Percentiles rank a stretch among this genome's conserved stretches.
Conservation (phyloP, 1,284 basidiomycete genomes). For the Microbotryum scabiosae region DNA sequence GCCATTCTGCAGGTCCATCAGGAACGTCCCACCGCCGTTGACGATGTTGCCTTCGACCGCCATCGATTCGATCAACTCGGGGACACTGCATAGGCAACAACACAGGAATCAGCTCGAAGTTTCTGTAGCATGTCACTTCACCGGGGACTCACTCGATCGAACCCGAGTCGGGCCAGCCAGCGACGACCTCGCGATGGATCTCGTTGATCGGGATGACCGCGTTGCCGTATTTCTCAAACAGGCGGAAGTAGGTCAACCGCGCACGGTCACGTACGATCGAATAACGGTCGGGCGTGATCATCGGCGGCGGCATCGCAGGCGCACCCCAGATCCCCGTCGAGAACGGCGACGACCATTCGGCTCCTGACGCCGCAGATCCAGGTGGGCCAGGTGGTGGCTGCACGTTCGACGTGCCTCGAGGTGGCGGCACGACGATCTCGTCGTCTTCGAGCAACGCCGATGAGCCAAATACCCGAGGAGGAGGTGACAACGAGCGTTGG, state of each 20-base stretch:
- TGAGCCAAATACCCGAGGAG: constrained; percentile 22
- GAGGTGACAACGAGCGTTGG: constrained; percentile 8
- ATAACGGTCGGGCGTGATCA: constrained; percentile 26
- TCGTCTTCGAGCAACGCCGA: constrained; percentile 29
- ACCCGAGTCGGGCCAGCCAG: constrained; percentile 28
- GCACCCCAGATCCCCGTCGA: constrained; percentile 25
- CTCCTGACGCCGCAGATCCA: constrained; percentile 1
- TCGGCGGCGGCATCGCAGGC: constrained; percentile 13
- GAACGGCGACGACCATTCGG: constrained; percentile 13
- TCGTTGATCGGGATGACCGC: constrained; percentile 27
- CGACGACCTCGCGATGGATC: constrained; percentile 28
- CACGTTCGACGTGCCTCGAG: constrained; percentile 8
- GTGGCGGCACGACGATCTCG: constrained; percentile 24
- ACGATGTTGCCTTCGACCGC: constrained; percentile 25
- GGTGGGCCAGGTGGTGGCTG: neutral
- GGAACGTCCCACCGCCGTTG: constrained; percentile 32
- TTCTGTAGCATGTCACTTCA: too few species aligned
- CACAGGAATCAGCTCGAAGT: neutral
- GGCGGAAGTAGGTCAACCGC: constrained; percentile 27
- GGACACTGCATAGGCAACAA: constrained; percentile 6
- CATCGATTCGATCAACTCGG: constrained; percentile 31
- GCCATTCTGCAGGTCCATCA: too few species aligned
- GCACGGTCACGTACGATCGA: constrained; percentile 33
- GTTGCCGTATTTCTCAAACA: constrained; percentile 25
- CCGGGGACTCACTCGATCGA: constrained; percentile 17